Base-by-base conservation (phyloP, 1,139 yeast species). In the Arxiozyma bovina region DNA sequence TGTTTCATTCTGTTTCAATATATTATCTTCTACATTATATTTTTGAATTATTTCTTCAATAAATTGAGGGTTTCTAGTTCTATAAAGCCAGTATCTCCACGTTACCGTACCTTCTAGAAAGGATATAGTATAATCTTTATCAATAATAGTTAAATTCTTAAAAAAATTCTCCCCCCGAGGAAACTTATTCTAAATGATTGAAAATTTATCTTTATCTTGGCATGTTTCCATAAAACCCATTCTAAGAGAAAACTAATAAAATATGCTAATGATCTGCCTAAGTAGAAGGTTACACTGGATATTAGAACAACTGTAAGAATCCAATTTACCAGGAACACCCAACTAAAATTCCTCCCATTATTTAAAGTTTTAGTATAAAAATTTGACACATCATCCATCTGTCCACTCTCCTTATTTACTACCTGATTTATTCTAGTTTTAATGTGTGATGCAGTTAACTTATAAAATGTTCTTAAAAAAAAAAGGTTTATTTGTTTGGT, bases 281-380 rank as follows among this genome's bases (percentile, higher is more conserved):
- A 80, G 71, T 84, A 87, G 72, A 90, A 90, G 47, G 89, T 73
- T 58, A 86, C 77, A 43, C 85, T 80, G 2, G 87, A 67, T 0
- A 84, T 75, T 21, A 87, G 74, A 23, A 85, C 72, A 46, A 87
- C 75, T 1, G 86, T 77, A 57, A 90, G 73, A 48, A 86, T 72
- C 96, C 96, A 89, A 67, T 88, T 90, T 41, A 82, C 84, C 57
- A 90, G 73, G 68, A 90, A 91, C 34, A 87, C 87, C 95, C 96
- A 87, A 64, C 83, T 78, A 61, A 85, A 82, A 59, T 77, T 77
- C 49, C 57, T 52, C 40, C 58, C 63, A 18, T 54, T 56, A 5
- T 60, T 55, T 18, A 66, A 55, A 3, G 69, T 57, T 6, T 59
- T 54, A 34, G 57, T 59, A 42, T 58, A 56, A 50, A 67, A 65